Evolutionary conservation across 176 grass and related monocot species (phyloP), one percentile per base, ranked within the genome.

Genomic region (Eleusine indica): DNA sequence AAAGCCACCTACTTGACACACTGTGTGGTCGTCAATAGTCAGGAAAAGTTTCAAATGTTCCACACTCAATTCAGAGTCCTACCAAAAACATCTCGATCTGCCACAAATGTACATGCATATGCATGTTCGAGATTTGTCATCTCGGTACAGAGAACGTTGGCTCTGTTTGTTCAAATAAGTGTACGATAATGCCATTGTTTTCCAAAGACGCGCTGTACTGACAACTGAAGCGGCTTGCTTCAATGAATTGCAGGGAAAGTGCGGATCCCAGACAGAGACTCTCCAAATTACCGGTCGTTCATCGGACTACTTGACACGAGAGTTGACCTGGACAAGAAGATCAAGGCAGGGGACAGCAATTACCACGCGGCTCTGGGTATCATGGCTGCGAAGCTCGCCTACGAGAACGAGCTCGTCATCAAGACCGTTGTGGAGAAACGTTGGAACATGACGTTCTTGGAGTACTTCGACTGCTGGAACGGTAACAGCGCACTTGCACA

Each of bases 401-500:
- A 97, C 78, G 92, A 97, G 82, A 97, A 91, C 57, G 66, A 94
- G 47, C 35, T 84, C 29, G 75, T 78, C 70, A 87, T 97, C 39
- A 40, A 70, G 39, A 67, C 0, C 65, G 77, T 80, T 9, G 86
- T 94, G 8, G 71, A 57, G 75, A 62, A 84, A 13, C 14, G 76
- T 1, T 97, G 94, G 94, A 28, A 97, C 69, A 92, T 94, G 94
- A 90, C 79, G 9, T 91, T 94, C 74, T 42, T 97, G 58, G 90
- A 86, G 66, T 92, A 74, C 88, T 97, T 89, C 83, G 88, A 91
- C 86, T 97, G 87, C 29, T 97, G 88, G 92, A 94, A 97, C n/a
- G 94, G 94, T 95, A 88, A 68, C 38, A 54, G 15, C 3, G 15
- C 52, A 54, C 17, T 21, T 13, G 32, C 32, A 35, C 32, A 35